Base-by-base conservation (phyloP, 768 basidiomycete genomes). In the Boletales sp. region DNA sequence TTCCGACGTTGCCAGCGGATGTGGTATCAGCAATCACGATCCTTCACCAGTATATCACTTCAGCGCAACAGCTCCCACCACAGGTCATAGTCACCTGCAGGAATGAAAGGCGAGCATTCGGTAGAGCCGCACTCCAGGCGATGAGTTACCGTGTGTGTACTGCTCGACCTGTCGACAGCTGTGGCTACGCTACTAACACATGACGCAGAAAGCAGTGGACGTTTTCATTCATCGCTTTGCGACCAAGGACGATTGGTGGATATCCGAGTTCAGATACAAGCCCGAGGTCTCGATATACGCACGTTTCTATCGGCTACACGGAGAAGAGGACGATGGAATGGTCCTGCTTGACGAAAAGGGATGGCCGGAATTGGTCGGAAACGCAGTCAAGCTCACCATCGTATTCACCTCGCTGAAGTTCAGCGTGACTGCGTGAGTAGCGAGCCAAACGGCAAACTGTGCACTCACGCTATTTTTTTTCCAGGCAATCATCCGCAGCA, bases 381-480 rank as follows among this genome's bases (percentile, higher is more conserved):
- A 67, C 27, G 67, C 66, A 5, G 66, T 63, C 30, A 67, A 65
- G 50, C 32, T 67, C 41, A 67, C 65, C 1, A 38, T 67, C 12
- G 57, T 67, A 11, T 67, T 67, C 50, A 69, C 61, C 21, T 69
- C 66, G 29, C 67, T 67, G 57, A 67, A 69, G 56, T 68, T 67
- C 41, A 64, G 30, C 27, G 66, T 67, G 34, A 61, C 67, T 10
- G 54, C 65, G 67, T 67, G 43, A 61, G 66, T 65, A 29, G 27
- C 41, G 4, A 14, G 5, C 30, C 17, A 30, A 15, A 8, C 5
- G 29, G 12, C 19, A 39, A 40, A 13, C 45, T 43, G 38, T 40
- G 47, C 21, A 19, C 41, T 42, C 41, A 35, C 24, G 11, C 18
- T 13, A 13, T 12, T 21, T 19, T 19, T 40, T 49, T 47, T 36